Evolutionary conservation across 2,329 filamentous ascomycete species (phyloP).

Genomic region (Fusarium caatingaense): DNA sequence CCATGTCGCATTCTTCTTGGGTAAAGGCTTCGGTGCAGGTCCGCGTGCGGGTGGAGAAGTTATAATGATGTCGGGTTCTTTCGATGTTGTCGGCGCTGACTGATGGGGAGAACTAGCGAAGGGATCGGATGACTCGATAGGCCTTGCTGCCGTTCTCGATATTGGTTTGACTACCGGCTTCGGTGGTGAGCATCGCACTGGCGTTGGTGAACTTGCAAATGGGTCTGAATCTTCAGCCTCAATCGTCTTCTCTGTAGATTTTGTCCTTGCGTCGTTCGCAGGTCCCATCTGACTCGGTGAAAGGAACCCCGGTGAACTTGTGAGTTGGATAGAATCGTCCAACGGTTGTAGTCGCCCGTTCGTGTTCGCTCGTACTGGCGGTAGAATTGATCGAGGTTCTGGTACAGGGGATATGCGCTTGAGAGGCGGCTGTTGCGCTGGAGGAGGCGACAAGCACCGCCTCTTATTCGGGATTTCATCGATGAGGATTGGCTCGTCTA

Average conservation of each 20-base stretch:
- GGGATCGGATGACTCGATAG: constrained; percentile 38
- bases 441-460: constrained; percentile 44
- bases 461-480: constrained; percentile 47
- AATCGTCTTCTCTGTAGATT: neutral
- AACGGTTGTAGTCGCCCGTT: constrained; percentile 1
- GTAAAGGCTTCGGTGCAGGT: constrained; percentile 3
- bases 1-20: constrained; percentile 50
- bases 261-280: neutral
- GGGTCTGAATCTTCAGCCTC: constrained; percentile 47
- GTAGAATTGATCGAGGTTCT: constrained; percentile 13
- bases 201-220: constrained; percentile 51
- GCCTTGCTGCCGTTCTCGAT: neutral
- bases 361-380: constrained; percentile 10
- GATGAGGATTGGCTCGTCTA: constrained; percentile 47
- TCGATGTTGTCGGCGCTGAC: neutral
- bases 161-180: constrained; percentile 1
- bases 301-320: constrained; percentile 49
- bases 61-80: constrained; percentile 13
- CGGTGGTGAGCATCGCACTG: neutral
- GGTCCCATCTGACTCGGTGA: neutral
- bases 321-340: constrained; percentile 51
- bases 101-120: constrained; percentile 32
- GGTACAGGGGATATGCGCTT: constrained; percentile 31
- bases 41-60: constrained; percentile 5
- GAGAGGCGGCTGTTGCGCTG: constrained; percentile 14